These are phyloP conservation scores for Fusarium sp. DNA, from an alignment of 2,329 filamentous ascomycete species.

Conservation along the genomic window DNA sequence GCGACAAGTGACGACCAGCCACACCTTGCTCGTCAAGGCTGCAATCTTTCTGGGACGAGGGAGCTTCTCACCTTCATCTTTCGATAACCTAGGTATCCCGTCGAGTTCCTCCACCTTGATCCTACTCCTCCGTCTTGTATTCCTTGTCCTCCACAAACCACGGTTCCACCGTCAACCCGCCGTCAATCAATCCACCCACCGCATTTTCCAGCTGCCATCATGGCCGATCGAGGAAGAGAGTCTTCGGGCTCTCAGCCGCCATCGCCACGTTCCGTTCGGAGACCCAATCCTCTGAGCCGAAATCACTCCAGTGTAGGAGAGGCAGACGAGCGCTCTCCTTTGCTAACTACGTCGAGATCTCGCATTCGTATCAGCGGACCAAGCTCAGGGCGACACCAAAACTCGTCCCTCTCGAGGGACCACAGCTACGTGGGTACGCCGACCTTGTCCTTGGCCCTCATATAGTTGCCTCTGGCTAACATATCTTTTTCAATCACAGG, in stretches of 20 bases:
- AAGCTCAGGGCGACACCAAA: slow-evolving; percentile 47
- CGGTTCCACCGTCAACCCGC: background rate
- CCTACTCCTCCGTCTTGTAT: too few species aligned
- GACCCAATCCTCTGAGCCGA: slow-evolving; percentile 46
- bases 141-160: background rate
- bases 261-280: slow-evolving; percentile 53
- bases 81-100: background rate
- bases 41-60: too few species aligned
- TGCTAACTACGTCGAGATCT: slow-evolving; percentile 59
- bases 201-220: slow-evolving; percentile 26
- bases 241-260: slow-evolving; percentile 50
- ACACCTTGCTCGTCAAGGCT: too few species aligned
- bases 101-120: too few species aligned
- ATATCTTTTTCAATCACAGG: slow-evolving; percentile 47
- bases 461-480: slow-evolving; percentile 24
- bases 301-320: slow-evolving; percentile 49
- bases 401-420: slow-evolving; percentile 53
- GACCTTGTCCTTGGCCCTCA: background rate
- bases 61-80: too few species aligned
- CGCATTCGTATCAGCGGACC: slow-evolving; percentile 59
- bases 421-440: slow-evolving; percentile 62
- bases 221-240: slow-evolving; percentile 52
- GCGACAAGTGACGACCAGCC: too few species aligned
- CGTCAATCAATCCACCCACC: background rate
- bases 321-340: slow-evolving; percentile 62